Evolutionary conservation across 257 asterid genomes (phyloP), one percentile per base, ranked within the genome.

Genomic region (Ligustrum vulgare): DNA sequence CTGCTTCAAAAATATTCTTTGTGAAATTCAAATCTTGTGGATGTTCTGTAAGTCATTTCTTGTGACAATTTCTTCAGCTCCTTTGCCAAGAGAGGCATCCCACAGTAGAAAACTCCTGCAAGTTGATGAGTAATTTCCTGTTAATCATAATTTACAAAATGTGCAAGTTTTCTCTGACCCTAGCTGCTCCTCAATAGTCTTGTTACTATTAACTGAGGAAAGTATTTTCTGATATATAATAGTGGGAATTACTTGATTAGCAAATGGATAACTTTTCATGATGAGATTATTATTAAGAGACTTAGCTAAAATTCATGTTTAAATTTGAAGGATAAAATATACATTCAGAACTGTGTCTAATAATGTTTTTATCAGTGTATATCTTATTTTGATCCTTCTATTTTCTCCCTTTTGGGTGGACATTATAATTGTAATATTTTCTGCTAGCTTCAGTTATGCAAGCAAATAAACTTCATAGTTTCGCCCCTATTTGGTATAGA

Each of bases 101-200:
- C 97, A 41, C 96, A 91, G 75, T 88, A 89, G 87, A 89, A 91
- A 70, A 91, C 94, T 76, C 97, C 96, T 91, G 89, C 80, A 79
- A 45, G 66, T 69, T 64, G 1, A 62, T 4, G 47, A 75, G 45
- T 20, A 66, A 37, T 33, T 49, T 62, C 35, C 43, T 16, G 43
- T 75, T 25, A 51, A 45, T 25, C 2, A 31, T 3, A 9, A 60
- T 3, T 60, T 60, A 32, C 67, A 25, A 25, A 25, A 9, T 11
- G 35, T 23, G 67, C 67, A 23, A 25, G 67, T 13, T 23, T 25
- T 58, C 33, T 20, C 3, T 60, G 18, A 23, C 67, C 10, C 32
- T 60, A 60, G 35, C 67, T 60, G 67, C n/a, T 58, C 16, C 67
- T 60, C 67, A 23, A 3, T 4, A 25, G 18, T 25, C 35, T 22